phyloP scores from a whole-genome alignment of 495 filamentous ascomycete genomes.

The Letharia lupina region DNA sequence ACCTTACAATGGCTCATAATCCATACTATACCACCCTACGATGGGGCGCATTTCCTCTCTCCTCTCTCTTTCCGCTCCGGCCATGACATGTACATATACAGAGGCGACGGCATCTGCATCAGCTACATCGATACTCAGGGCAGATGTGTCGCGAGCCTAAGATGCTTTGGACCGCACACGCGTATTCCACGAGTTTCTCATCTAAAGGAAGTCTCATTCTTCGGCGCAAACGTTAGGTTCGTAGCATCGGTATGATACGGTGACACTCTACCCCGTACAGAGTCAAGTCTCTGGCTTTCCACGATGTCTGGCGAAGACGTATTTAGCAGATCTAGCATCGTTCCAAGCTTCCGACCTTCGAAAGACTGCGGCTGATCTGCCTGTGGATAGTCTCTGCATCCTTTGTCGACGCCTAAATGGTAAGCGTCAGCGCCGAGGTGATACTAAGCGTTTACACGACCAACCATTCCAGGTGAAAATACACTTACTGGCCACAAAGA shows the following conservation, averaged over 20 bases:
- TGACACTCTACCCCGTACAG: not conserved
- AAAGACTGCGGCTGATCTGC: not conserved
- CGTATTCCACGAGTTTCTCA: not conserved
- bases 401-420: not conserved
- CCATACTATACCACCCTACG: not conserved
- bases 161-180: not conserved
- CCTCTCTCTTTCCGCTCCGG: not conserved
- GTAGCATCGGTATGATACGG: not conserved
- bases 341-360: not conserved
- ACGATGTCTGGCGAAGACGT: not conserved
- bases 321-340: not conserved
- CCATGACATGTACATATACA: not conserved
- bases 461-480: not conserved
- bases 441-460: not conserved
- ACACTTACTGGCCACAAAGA: not conserved
- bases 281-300: not conserved
- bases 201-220: not conserved
- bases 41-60: not conserved
- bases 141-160: not conserved
- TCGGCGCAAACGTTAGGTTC: not conserved
- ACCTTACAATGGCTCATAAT: not conserved
- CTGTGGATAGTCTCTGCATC: not conserved
- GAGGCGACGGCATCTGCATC: not conserved
- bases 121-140: not conserved
- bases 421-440: not conserved